A percentile compares a stretch with the other conserved stretches of the same genome.
phyloP scores from a whole-genome alignment of 306 rosid species.

The Castanospermum australe region DNA sequence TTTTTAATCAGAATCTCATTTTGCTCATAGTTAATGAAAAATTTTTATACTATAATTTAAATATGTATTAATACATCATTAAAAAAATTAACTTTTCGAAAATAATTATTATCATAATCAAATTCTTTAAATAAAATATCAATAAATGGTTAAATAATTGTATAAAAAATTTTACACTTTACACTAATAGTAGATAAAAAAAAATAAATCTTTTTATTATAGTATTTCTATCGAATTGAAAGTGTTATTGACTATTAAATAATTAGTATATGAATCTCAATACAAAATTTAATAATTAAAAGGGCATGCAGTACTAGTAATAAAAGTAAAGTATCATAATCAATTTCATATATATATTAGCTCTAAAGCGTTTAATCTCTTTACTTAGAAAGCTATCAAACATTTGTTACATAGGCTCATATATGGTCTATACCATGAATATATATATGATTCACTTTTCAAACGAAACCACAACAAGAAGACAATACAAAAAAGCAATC shows the following conservation, averaged over 20 bases:
- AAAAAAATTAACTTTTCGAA: no score
- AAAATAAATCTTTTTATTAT: background rate
- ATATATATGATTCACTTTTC: background rate
- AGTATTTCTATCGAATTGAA: background rate
- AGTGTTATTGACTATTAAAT: background rate
- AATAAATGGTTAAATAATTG: no score
- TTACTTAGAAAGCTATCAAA: background rate
- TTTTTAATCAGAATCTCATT: no score
- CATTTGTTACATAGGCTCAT: background rate
- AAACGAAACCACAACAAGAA: constrained; percentile 1
- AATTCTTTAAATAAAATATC: no score
- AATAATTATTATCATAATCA: no score
- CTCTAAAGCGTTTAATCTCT: background rate
- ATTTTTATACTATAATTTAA: no score
- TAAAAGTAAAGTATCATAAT: background rate
- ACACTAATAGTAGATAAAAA: no score
- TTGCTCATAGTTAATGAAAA: no score
- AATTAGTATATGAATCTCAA: background rate
- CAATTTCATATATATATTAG: background rate
- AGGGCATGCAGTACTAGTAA: background rate
- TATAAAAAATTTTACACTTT: no score
- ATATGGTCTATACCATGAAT: background rate
- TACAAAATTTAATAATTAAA: background rate
- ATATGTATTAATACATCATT: no score
- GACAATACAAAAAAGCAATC: constrained; percentile 10